phyloP scores from a whole-genome alignment of 345 rosid genomes.

The Dipteronia dyeriana region DNA sequence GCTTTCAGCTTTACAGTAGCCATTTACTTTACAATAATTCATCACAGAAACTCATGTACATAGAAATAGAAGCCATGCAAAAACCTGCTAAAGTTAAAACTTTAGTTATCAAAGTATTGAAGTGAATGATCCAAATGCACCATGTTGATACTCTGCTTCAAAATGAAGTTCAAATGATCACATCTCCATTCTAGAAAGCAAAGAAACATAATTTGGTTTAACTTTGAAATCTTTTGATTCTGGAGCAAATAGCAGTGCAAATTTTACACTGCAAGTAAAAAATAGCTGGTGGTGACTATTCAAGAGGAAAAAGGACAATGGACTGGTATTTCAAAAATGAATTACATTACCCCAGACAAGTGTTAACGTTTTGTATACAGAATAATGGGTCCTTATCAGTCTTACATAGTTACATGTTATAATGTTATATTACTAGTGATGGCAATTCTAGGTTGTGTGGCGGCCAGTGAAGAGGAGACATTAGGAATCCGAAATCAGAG shows the following conservation, averaged over 20 bases:
- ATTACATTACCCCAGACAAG: not conserved
- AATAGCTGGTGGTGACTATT: not conserved
- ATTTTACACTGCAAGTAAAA: conserved; percentile 4
- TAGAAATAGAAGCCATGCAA: not conserved
- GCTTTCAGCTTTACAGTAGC: not conserved
- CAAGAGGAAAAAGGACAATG: not conserved
- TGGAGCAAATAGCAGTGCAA: not conserved
- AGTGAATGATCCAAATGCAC: not conserved
- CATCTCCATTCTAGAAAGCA: not conserved
- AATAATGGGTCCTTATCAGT: conserved; percentile 7
- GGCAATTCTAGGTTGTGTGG: not conserved
- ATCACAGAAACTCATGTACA: conserved; percentile 10
- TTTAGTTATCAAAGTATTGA: not conserved
- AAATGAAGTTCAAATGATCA: no score
- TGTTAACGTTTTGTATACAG: not conserved
- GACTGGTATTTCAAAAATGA: not conserved
- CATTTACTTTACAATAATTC: not conserved
- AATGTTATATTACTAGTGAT: not conserved
- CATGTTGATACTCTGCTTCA: no score
- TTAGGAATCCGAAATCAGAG: not conserved
- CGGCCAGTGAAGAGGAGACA: not conserved
- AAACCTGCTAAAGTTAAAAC: no score
- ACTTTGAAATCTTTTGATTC: not conserved
- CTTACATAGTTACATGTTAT: no score
- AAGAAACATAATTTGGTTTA: not conserved